These are phyloP conservation scores for Taphrina wiesneri DNA, from an alignment of 1,139 yeast genomes.

Conservation along the genomic window DNA sequence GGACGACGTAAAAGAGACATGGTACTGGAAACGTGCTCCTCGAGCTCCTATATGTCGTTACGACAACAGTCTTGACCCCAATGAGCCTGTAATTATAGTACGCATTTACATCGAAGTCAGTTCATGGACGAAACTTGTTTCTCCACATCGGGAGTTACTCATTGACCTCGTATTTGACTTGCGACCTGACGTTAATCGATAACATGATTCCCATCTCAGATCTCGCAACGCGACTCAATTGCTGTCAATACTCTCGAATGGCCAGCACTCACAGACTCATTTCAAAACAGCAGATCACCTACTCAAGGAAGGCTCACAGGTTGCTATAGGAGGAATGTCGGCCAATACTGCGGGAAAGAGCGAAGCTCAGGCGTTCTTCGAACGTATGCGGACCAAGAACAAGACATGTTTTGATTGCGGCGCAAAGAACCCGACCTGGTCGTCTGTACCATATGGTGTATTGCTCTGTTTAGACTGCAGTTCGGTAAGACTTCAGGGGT, in stretches of 20 bases:
- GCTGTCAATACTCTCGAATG: background rate
- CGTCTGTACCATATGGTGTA: conserved; percentile 95
- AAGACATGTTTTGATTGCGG: conserved; percentile 78
- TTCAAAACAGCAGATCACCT: too few species aligned
- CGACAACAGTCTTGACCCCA: too few species aligned
- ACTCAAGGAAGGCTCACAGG: background rate
- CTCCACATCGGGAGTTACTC: background rate
- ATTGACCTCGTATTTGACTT: background rate
- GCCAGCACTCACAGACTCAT: background rate
- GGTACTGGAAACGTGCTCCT: background rate
- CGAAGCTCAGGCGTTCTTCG: conserved; percentile 33
- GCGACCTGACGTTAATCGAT: background rate
- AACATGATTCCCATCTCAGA: background rate
- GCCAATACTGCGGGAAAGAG: conserved; percentile 34
- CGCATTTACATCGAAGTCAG: too few species aligned
- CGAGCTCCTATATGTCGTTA: too few species aligned
- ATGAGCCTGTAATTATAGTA: background rate
- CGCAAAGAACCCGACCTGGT: conserved; percentile 99
- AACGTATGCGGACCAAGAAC: conserved; percentile 30
- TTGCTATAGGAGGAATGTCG: background rate
- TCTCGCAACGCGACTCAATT: conserved; percentile 9
- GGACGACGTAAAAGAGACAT: background rate
- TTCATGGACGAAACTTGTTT: background rate
- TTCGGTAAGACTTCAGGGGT: conserved; percentile 53
- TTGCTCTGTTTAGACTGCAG: conserved; percentile 97